These are phyloP conservation scores for Cymbopogon citratus DNA, from an alignment of 176 grass and related monocot genomes.

Conservation along the genomic window DNA sequence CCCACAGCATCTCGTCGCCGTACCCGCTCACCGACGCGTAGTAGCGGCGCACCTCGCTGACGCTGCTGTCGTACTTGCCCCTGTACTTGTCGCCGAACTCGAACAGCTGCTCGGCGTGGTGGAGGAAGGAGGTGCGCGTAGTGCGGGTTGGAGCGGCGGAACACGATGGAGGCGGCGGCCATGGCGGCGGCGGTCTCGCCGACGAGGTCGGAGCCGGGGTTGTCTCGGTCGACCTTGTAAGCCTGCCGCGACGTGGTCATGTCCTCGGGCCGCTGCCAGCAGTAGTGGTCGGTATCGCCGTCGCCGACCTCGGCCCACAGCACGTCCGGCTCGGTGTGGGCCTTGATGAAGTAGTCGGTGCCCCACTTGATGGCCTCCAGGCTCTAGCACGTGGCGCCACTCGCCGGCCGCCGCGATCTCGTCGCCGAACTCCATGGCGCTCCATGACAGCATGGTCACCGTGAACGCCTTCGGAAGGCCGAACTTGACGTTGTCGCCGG, in stretches of 20 bases:
- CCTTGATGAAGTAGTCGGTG: slow-evolving; percentile 89
- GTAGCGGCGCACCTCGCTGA: slow-evolving; percentile 28
- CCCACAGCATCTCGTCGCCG: slow-evolving; percentile 65
- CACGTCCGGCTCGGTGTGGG: slow-evolving; percentile 49
- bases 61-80: slow-evolving; percentile 47
- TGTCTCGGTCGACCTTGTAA: slow-evolving; percentile 33
- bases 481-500: slow-evolving; percentile 81
- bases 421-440: slow-evolving; percentile 39
- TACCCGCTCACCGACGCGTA: slow-evolving; percentile 58
- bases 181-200: slow-evolving; percentile 50
- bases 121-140: slow-evolving; percentile 38
- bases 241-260: slow-evolving; percentile 48
- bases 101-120: slow-evolving; percentile 45
- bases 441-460: slow-evolving; percentile 65
- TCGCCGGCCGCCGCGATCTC: slow-evolving; percentile 40
- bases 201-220: slow-evolving; percentile 35
- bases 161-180: slow-evolving; percentile 37
- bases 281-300: slow-evolving; percentile 55
- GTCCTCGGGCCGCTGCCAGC: slow-evolving; percentile 58
- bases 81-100: slow-evolving; percentile 41
- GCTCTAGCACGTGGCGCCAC: slow-evolving; percentile 51
- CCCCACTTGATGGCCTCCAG: slow-evolving; percentile 90
- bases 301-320: slow-evolving; percentile 61
- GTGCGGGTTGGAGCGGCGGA: slow-evolving; percentile 24
- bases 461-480: slow-evolving; percentile 81